phyloP scores from a whole-genome alignment of 257 asterid genomes.

The Penstemon eatonii region DNA sequence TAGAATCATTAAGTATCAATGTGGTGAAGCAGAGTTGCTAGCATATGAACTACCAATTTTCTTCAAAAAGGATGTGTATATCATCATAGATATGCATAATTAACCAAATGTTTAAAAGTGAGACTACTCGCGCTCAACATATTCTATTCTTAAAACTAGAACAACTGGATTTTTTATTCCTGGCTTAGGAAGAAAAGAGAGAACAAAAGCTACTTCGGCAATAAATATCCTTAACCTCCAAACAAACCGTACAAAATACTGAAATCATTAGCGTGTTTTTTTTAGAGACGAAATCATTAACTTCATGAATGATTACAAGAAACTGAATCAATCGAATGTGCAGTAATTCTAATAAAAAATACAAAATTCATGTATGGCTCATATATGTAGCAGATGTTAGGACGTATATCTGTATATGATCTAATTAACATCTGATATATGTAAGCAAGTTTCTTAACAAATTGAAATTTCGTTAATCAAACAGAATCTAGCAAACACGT shows the following conservation, averaged over 20 bases:
- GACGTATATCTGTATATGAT: not conserved
- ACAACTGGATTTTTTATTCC: not conserved
- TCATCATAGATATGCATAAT: conserved; percentile 1
- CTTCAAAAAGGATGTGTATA: conserved; percentile 2
- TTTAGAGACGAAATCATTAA: no score
- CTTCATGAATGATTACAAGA: no score
- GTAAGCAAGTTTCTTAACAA: conserved; percentile 10
- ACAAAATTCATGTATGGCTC: not conserved
- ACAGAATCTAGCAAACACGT: not conserved
- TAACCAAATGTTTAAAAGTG: not conserved
- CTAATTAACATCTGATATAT: not conserved
- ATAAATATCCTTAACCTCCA: conserved; percentile 18
- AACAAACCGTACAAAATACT: conserved; percentile 1
- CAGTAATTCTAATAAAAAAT: not conserved
- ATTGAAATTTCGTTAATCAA: conserved; percentile 1
- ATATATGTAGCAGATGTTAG: conserved; percentile 1
- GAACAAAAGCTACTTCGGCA: no score
- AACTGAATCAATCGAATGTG: not conserved
- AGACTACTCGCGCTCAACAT: conserved; percentile 2
- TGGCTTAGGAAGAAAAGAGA: no score
- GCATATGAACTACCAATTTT: not conserved
- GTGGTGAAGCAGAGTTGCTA: not conserved
- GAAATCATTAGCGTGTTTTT: not conserved
- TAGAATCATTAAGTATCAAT: not conserved
- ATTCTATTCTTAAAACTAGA: conserved; percentile 4